Base-by-base conservation (phyloP, 371 early-diverging fungal species). In the Rhizopus delemar region DNA sequence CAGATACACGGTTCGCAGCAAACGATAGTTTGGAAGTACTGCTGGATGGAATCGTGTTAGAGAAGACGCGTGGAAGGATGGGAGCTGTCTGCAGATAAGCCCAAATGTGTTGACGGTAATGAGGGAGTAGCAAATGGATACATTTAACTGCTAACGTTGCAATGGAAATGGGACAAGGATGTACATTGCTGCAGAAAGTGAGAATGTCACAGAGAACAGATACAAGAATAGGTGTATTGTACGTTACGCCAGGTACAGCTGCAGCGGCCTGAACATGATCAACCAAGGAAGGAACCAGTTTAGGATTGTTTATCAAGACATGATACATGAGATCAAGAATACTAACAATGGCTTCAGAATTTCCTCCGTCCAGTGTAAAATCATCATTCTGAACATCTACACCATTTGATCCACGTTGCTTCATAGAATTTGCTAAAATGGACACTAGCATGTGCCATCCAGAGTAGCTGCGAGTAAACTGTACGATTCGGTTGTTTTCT, bases 401-500 rank as follows among this genome's bases (percentile, higher is more conserved):
- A 28, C 13, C 32, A 43, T 43, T 34, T 6, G 16, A 9, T 2
- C 11, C 4, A 13, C 33, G 8, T 2, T 51, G 54, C 8, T 63
- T 35, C 9, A 66, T 51, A 45, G 65, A 72, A n/a, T 51, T 51
- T 11, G 62, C 59, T 41, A 78, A 60, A 1, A 67, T 57, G 22
- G 57, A 50, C 2, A 53, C 53, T 33, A 78, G 34, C 12, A 78
- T 16, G 43, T 71, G 71, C 80, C 80, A 79, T 8, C 75, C 73
- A 9, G 77, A 74, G 48, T 70, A 68, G 2, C 50, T 9, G 0
- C 56, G 28, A 8, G 43, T 8, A 56, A 68, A 79, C 34, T 66
- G 69, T 8, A 79, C 60, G 9, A 73, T 48, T 3, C 54, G 63
- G 0, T 62, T 9, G 8, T 59, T 56, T 4, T 60, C 65, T 6